Evolutionary conservation across 495 filamentous ascomycete species (phyloP), one percentile per base, ranked within the genome.

Genomic region (Hypomontagnella monticulosa): DNA sequence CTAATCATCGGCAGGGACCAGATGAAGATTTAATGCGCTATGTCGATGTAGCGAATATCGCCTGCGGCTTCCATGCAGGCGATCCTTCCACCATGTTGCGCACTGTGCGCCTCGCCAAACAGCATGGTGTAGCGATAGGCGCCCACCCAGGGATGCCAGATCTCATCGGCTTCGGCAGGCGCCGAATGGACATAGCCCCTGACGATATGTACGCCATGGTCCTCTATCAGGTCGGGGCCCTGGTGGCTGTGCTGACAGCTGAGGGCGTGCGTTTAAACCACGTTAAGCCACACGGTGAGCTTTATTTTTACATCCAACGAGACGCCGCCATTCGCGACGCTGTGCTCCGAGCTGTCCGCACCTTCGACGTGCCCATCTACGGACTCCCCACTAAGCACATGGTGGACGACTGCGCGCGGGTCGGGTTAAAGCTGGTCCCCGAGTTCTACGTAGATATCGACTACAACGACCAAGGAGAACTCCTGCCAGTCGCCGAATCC

Each of bases 111-210:
- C 68, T 76, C 15, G 86, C 84, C 69, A 88, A 87, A 71, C 59
- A 77, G 38, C 82, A 85, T 63, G 73, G 75, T 51, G 78, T 88
- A 34, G 73, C 71, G 19, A 74, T 85, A 19, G 87, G 85, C 1
- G 87, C 86, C 0, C 87, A 89, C 56, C 87, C 87, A 1, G 86
- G 86, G 2, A 73, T 88, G 3, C 86, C 80, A 37, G 87, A 88
- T 60, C 73, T 89, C 12, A 83, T 86, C 70, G 87, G 86, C 5
- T 89, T 89, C 63, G 87, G 87, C 1, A 71, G 86, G 16, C 79
- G 86, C 4, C 78, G 83, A 48, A 87, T 87, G 73, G 80, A 82
- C 53, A 70, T 88, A 8, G 67, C 66, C 0, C 76, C 83, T 1
- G 84, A 86, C 15, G 86, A 88, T 47, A 74, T 85, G 52, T 85